Percentiles rank a stretch among this genome's conserved stretches.
Conservation (phyloP, 371 early-diverging fungal genomes). For the Mortierella sp. region DNA sequence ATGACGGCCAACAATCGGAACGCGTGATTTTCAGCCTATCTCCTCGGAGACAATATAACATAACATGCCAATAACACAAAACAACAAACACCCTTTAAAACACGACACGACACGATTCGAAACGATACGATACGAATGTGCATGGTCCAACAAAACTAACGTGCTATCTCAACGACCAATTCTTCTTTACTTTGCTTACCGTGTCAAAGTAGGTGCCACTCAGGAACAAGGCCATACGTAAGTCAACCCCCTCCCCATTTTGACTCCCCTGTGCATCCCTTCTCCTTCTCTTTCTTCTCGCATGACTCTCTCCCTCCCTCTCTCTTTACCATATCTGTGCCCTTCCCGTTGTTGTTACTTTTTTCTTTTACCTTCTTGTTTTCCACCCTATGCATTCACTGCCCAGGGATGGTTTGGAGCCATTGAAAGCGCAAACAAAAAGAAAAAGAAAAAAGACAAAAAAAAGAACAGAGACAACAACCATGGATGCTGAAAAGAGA, state of each 20-base stretch:
- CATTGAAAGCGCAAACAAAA: conserved; percentile 21
- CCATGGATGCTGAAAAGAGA: conserved; percentile 12
- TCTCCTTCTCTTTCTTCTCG: background rate
- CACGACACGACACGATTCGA: background rate
- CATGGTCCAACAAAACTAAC: conserved; percentile 6
- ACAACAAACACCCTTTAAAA: background rate
- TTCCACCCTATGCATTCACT: conserved; percentile 17
- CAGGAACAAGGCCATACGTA: conserved; percentile 56
- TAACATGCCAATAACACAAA: background rate
- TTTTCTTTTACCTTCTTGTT: conserved; percentile 19
- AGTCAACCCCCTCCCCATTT: conserved; percentile 17
- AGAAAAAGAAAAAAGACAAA: conserved; percentile 15
- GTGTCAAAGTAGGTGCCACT: conserved; percentile 37
- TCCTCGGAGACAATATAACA: no score
- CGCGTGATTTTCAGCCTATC: conserved; percentile 23
- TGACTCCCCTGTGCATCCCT: background rate
- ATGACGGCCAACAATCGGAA: conserved; percentile 15
- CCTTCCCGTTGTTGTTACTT: conserved; percentile 1
- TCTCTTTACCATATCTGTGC: conserved; percentile 6
- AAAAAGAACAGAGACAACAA: conserved; percentile 6
- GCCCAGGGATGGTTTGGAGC: conserved; percentile 10
- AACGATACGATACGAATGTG: background rate
- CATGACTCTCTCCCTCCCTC: background rate
- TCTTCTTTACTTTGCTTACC: background rate
- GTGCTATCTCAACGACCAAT: background rate